phyloP scores from a whole-genome alignment of 2,329 filamentous ascomycete genomes.

The Graphilbum sp. region DNA sequence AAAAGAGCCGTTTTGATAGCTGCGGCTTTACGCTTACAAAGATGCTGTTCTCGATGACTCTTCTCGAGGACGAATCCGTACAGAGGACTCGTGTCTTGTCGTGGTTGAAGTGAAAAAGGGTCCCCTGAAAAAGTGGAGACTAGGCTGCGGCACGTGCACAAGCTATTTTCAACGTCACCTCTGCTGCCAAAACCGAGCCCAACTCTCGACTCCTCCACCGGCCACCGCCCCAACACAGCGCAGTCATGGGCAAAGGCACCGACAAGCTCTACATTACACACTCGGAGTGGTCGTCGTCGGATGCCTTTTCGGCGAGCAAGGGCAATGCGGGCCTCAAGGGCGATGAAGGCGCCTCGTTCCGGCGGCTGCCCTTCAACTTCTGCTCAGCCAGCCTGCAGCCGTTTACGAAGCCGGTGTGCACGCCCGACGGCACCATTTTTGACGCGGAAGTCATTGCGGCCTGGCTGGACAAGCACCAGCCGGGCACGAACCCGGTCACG shows the following conservation, averaged over 20 bases:
- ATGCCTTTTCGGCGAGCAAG: conserved; percentile 72
- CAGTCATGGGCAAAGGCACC: conserved; percentile 32
- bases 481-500: conserved; percentile 72
- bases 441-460: conserved; percentile 87
- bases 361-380: conserved; percentile 90
- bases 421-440: conserved; percentile 72
- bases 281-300: conserved; percentile 88
- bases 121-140: too few relatives aligned
- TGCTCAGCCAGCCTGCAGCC: conserved; percentile 93
- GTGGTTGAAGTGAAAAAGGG: too few relatives aligned
- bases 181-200: too few relatives aligned
- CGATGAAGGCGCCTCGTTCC: conserved; percentile 37
- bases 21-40: too few relatives aligned
- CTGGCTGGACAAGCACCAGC: conserved; percentile 85
- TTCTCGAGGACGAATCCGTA: too few relatives aligned
- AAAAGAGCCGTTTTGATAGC: too few relatives aligned
- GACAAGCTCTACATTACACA: conserved; percentile 69
- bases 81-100: too few relatives aligned
- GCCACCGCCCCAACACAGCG: background rate
- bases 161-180: too few relatives aligned
- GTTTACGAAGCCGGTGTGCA: conserved; percentile 90
- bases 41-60: too few relatives aligned
- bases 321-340: conserved; percentile 32
- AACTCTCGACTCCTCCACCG: too few relatives aligned
- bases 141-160: too few relatives aligned